Evolutionary conservation across 148 eudicot genomes (phyloP), one percentile per base, ranked within the genome.

Genomic region (Rhododendron simsii): DNA sequence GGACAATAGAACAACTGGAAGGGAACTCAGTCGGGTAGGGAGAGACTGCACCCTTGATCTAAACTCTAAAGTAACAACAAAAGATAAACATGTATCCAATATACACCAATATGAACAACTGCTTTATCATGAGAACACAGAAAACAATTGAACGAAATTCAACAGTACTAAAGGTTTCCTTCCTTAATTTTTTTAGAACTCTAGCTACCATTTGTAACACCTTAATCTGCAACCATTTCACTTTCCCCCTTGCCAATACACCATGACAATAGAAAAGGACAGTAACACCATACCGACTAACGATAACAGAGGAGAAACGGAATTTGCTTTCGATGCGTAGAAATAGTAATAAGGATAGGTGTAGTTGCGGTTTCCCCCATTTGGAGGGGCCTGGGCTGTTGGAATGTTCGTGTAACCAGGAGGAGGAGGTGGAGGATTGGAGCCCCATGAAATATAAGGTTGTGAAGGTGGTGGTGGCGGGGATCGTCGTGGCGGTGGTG

Each of bases 331-430:
- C 0, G 98, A 93, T 65, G 91, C 87, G 81, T 92, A 92, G 87
- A 91, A 94, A 84, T 96, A 96, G 92, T 96, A 96, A 88, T 93
- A 94, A 74, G 98, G 98, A 82, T 88, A 90, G 7, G 96, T 90
- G 82, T 74, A 87, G 67, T 88, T 91, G 35, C 80, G 55, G 53
- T 80, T 89, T 78, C 83, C 87, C 80, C 63, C 86, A 23, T 23
- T 74, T 3, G 90, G 91, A 14, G 93, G 92, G 47, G 87, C 69
- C 37, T 89, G 90, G 61, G 86, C 81, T 11, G 88, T 87, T 12
- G 96, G 94, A 78, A 87, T 74, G 39, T 86, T 85, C 75, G 80
- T 83, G 28, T 87, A 80, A 18, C 89, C 65, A 1, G 91, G 87
- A 18, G 96, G 39, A 71, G 76, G 76, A 30, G 76, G 76, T 33